Evolutionary conservation across 257 asterid genomes (phyloP).

Genomic region (Solanum stenotomum): DNA sequence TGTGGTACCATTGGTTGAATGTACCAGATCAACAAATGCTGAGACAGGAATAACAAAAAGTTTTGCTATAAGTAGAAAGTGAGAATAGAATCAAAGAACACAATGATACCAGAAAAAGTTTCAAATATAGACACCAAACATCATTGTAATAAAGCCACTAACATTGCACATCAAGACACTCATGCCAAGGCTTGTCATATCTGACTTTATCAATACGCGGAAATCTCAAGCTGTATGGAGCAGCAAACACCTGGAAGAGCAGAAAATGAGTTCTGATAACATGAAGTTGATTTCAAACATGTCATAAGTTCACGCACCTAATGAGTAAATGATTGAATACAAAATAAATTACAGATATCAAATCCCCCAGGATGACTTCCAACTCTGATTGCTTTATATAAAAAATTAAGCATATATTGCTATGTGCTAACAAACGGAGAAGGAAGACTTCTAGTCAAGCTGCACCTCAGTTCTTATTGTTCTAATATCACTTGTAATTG

Average conservation of each 20-base stretch:
- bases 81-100: neutral
- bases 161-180: slow-evolving; percentile 93
- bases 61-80: neutral
- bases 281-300: neutral
- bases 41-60: slow-evolving; percentile 12
- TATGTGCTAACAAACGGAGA: neutral
- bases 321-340: neutral
- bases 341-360: neutral
- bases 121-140: neutral
- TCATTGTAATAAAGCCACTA: slow-evolving; percentile 25
- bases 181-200: slow-evolving; percentile 98
- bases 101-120: neutral
- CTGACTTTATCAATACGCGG: slow-evolving; percentile 94
- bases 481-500: slow-evolving; percentile 96
- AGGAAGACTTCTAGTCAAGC: neutral
- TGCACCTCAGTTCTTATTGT: slow-evolving; percentile 90
- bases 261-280: neutral
- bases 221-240: slow-evolving; percentile 96
- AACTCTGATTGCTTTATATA: neutral
- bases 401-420: neutral
- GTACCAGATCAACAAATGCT: slow-evolving; percentile 90
- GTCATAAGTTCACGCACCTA: neutral
- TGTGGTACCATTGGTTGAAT: slow-evolving; percentile 87
- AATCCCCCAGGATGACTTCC: neutral
- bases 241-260: slow-evolving; percentile 75